Evolutionary conservation across 306 rosid species (phyloP), one percentile per base, ranked within the genome.

Genomic region (Acacia melanoxylon): DNA sequence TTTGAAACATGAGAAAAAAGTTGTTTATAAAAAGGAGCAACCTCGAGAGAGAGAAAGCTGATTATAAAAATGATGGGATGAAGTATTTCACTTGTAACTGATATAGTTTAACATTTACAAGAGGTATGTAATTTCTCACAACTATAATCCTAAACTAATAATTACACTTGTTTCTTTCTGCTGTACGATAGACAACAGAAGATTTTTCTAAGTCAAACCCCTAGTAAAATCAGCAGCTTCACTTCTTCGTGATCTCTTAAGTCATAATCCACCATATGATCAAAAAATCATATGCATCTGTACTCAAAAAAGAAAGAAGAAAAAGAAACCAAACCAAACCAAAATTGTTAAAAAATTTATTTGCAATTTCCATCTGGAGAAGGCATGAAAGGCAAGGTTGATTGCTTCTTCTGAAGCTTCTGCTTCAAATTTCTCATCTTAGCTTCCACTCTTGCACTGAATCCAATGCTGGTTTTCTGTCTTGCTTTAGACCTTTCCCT

Each of bases 381-480:
- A 33, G 91, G 68, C 51, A 72, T 56, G 69, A 65, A 8, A 68
- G 25, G 77, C 33, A 75, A 16, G 67, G 84, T 37, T 74, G 87
- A 24, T 65, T 87, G 90, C 83, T 92, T 95, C 93, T 87, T 95
- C 24, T 95, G 97, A 71, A 95, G 88, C 87, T 27, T 92, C 54
- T 91, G 87, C 85, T 83, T 92, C 72, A 96, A 78, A 2, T 89
- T 91, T 78, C 97, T 88, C 75, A 96, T 93, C 82, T 86, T 92
- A 10, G 97, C 99, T 81, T 96, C 98, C 69, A 96, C 99, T 82
- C 99, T 88, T 29, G 98, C 99, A 2, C 97, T 87, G 89, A 96
- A 91, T 63, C 99, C 99, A 44, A 93, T 92, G 90, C 94, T 90
- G 16, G 99, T 93, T 76, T 93, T 90, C 54, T 92, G 98, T 88